Base-by-base conservation (phyloP, 768 basidiomycete species). In the Auriscalpium orientale region DNA sequence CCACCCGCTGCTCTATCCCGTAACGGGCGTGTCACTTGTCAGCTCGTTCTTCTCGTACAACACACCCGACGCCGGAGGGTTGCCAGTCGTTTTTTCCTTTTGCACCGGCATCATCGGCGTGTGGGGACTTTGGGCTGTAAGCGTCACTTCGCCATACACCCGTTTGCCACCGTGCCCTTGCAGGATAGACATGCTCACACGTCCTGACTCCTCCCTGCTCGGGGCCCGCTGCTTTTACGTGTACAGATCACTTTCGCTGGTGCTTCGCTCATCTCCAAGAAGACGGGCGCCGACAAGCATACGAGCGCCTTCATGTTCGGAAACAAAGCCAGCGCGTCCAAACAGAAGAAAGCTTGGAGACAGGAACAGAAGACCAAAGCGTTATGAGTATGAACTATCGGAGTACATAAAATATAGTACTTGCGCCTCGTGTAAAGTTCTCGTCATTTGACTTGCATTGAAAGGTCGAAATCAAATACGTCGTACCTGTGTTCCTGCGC, bases 221-320 rank as follows among this genome's bases (percentile, higher is more conserved):
- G 54, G 49, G 56, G 33, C 49, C 53, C 6, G 52, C 20, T 54
- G 35, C 45, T 36, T 46, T 55, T 55, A 15, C 45, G 28, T 15
- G 20, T 18, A 15, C 62, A 88, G 86, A 75, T 85, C 48, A 64
- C 83, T 50, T 89, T 91, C 64, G 77, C 80, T 43, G 76, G 77
- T 22, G 75, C 85, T 12, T 73, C 76, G 22, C 66, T 71, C 40
- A 67, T 79, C 48, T 89, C 88, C 35, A 81, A 79, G 66, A 86
- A 80, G 62, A 91, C 89, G 6, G 90, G 89, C 16, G 84, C 88
- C 18, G 88, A 91, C 71, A 91, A 91, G 64, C 81, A 80, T 58
- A 92, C 89, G 4, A 90, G 88, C 15, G 65, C 83, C 5, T 91
- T 91, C 68, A 72, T 91, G 20, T 92, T 92, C 65, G 81, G 86